phyloP scores from a whole-genome alignment of 1,284 basidiomycete species.

The Irpex sp. region DNA sequence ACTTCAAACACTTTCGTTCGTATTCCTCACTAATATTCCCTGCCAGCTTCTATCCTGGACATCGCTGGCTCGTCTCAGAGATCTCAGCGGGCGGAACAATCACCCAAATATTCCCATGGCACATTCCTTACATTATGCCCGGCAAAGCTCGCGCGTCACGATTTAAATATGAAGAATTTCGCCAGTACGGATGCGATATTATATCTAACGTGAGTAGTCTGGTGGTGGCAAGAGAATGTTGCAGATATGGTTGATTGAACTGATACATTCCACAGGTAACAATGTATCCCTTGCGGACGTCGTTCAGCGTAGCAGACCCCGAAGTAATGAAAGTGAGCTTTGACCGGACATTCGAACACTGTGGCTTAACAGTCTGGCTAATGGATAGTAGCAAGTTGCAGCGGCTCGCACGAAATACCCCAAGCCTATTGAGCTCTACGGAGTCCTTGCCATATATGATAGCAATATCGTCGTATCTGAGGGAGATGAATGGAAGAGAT shows the following conservation, averaged over 20 bases:
- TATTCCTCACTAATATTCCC: not conserved
- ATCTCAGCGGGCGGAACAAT: not conserved
- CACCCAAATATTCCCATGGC: constrained; percentile 9
- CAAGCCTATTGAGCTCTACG: constrained; percentile 32
- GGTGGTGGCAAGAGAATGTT: no score
- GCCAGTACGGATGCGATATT: constrained; percentile 17
- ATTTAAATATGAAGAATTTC: constrained; percentile 17
- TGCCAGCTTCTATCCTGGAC: not conserved
- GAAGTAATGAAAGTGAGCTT: constrained; percentile 17
- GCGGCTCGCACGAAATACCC: constrained; percentile 27
- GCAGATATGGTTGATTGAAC: no score
- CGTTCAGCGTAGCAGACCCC: constrained; percentile 19
- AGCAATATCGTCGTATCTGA: constrained; percentile 57
- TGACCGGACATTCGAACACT: not conserved
- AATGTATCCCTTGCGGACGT: not conserved
- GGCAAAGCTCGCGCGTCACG: constrained; percentile 15
- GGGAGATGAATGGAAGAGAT: constrained; percentile 58
- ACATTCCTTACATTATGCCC: constrained; percentile 15
- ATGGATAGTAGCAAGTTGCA: constrained; percentile 18
- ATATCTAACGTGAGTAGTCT: constrained; percentile 15
- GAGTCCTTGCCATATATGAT: constrained; percentile 36
- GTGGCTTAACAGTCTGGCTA: not conserved
- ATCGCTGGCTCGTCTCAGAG: not conserved
- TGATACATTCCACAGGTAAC: not conserved
- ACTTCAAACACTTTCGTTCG: not conserved